Evolutionary conservation across 1,139 yeast species (phyloP), one percentile per base, ranked within the genome.

Genomic region (Blastobotrys proliferans): DNA sequence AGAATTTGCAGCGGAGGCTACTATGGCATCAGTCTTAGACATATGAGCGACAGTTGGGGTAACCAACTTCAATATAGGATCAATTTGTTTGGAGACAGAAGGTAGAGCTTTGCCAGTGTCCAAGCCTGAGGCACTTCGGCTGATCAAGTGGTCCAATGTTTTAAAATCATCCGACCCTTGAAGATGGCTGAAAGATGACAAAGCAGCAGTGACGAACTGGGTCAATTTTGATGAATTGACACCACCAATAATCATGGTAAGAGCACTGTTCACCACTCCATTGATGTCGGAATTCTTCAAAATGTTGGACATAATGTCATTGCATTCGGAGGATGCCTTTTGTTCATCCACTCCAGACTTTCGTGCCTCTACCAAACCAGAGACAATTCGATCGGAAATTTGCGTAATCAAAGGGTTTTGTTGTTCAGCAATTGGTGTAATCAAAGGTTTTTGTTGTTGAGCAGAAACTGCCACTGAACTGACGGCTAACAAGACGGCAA

Each of bases 341-440:
- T 31, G 22, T 17, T 24, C 42, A 19, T 36, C 37, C 9, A 38
- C 37, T n/a, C 42, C 42, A 22, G 27, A 22, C 19, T 32, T 31
- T 38, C 42, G 31, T 19, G 42, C 42, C 17, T 24, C 42, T 14
- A 33, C 42, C 31, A 38, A 26, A n/a, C 42, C 42, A 32, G 42
- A 32, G 11, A 38, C 42, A 22, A 38, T 14, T 26, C 32, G 35
- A 18, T 32, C n/a, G 16, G 42, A 36, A 22, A 38, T 13, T 5
- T 36, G 32, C 13, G 14, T 14, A 22, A 38, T 18, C 24, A 38
- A 18, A 32, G 35, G 42, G 32, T 38, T 38, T 19, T 22, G 30
- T n/a, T n/a, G n/a, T n/a, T n/a, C n/a, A n/a, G n/a, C n/a, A n/a
- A n/a, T n/a, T n/a, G n/a, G n/a, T n/a, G n/a, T n/a, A n/a, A n/a